Percentiles rank a stretch among this genome's conserved stretches.
Evolutionary conservation across 345 rosid genomes (phyloP).

Genomic region (Draba incana): DNA sequence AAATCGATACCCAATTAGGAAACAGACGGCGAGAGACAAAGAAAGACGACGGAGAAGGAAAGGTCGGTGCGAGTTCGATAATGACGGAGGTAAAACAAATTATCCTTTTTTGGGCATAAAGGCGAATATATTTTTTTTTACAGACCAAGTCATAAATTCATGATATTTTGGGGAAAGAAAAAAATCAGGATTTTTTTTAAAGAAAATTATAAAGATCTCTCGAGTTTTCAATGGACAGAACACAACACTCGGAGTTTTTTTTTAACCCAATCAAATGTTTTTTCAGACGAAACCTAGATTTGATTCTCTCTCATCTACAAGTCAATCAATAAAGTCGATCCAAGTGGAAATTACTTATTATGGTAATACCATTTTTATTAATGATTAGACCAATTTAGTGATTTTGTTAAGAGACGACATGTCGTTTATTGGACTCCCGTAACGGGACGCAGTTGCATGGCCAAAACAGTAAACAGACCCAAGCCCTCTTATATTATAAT

Average conservation of each 20-base stretch:
- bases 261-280: constrained; percentile 16
- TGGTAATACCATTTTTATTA: constrained; percentile 1
- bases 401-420: neutral
- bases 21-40: constrained; percentile 19
- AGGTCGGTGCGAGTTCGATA: constrained; percentile 34
- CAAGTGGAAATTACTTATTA: constrained; percentile 13
- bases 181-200: too few relatives aligned
- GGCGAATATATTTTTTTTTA: neutral
- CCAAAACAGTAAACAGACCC: neutral
- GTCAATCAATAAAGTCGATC: neutral
- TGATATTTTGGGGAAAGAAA: neutral
- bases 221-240: constrained; percentile 8
- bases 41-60: constrained; percentile 36
- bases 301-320: neutral
- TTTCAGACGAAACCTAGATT: neutral
- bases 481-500: neutral
- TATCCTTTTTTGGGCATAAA: constrained; percentile 30
- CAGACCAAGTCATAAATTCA: neutral
- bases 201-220: neutral
- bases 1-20: neutral
- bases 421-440: neutral
- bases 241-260: constrained; percentile 23
- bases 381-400: neutral
- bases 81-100: constrained; percentile 29
- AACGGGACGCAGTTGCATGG: constrained; percentile 6